Evolutionary conservation across 169 alveolate species (phyloP).

Genomic region (Perkinsus chesapeaki): DNA sequence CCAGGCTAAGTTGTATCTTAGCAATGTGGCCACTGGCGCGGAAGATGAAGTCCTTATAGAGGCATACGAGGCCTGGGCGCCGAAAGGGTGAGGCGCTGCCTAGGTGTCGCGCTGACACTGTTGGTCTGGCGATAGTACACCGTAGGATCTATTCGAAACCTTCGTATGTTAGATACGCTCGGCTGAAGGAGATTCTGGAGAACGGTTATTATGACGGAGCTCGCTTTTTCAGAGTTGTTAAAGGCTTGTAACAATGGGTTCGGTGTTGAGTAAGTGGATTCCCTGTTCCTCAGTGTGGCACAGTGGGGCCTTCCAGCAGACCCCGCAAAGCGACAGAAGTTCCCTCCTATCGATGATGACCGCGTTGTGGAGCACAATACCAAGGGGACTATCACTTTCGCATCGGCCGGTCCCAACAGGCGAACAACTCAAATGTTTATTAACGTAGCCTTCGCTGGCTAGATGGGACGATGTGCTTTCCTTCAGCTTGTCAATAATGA

Average conservation of each 20-base stretch:
- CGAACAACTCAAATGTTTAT: neutral
- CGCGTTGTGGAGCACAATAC: neutral
- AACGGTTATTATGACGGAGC: neutral
- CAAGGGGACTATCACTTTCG: neutral
- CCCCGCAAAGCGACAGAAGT: neutral
- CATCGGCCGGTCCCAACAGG: neutral
- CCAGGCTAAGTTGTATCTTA: neutral
- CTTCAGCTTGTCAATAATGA: neutral
- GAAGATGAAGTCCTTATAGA: neutral
- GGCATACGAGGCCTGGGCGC: neutral
- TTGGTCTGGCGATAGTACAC: too few species aligned
- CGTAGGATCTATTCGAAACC: too few species aligned
- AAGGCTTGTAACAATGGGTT: neutral
- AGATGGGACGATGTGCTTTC: neutral
- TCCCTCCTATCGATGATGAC: neutral
- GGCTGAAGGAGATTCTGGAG: neutral
- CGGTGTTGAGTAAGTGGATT: neutral
- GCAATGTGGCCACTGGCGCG: neutral
- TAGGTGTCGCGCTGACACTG: too few species aligned
- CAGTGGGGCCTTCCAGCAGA: neutral
- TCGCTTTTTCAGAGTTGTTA: neutral
- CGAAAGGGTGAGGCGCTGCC: neutral
- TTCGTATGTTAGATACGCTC: neutral
- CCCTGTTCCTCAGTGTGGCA: neutral
- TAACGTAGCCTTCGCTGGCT: neutral